Evolutionary conservation across 2,329 filamentous ascomycete genomes (phyloP).

Genomic region (Ilyonectria destructans): DNA sequence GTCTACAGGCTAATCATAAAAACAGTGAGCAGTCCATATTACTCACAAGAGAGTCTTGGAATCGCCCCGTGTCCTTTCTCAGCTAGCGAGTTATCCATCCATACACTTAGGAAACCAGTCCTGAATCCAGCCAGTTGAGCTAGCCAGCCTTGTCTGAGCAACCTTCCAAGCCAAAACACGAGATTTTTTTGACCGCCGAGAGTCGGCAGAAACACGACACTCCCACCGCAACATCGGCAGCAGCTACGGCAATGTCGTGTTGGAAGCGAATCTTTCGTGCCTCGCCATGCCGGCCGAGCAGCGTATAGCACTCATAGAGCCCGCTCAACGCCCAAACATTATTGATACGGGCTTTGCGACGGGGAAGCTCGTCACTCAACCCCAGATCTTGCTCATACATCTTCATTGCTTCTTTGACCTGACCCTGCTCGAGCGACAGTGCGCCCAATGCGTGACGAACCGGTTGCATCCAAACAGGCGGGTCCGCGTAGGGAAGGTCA

Average conservation of each 20-base stretch:
- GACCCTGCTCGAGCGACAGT: neutral
- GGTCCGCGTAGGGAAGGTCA: neutral
- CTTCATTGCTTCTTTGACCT: neutral
- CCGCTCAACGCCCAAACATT: neutral
- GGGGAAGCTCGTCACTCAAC: neutral
- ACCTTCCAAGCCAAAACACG: no score
- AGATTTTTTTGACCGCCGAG: no score
- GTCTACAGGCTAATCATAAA: no score
- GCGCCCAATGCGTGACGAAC: neutral
- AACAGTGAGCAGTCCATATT: no score
- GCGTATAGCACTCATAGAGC: neutral
- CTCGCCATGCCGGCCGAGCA: neutral
- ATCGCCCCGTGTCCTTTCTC: no score
- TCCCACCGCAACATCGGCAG: neutral
- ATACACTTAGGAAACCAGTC: no score
- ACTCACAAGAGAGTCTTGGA: no score
- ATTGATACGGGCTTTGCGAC: neutral
- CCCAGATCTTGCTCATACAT: neutral
- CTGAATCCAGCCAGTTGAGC: no score
- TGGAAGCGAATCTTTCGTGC: neutral
- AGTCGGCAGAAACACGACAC: neutral
- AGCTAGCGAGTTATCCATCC: no score
- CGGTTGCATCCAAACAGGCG: neutral
- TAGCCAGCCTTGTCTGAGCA: no score
- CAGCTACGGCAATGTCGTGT: neutral